phyloP scores from a whole-genome alignment of 108 stramenopile genomes.

The Nitzschia sp. region DNA sequence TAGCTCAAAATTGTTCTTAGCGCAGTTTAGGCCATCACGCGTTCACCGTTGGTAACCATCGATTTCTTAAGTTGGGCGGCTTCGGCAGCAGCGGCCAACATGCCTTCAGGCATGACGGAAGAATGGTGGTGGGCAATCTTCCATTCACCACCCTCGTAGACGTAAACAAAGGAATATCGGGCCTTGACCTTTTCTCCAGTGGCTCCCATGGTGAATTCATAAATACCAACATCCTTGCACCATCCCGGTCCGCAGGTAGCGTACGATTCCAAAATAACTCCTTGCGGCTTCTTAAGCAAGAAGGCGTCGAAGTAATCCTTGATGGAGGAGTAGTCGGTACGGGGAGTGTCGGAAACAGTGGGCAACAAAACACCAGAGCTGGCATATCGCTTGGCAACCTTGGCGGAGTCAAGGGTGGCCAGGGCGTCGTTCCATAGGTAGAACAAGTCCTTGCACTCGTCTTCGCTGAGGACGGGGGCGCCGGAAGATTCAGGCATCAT shows the following conservation, averaged over 20 bases:
- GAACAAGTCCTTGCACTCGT: conserved; percentile 50
- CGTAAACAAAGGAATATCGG: conserved; percentile 62
- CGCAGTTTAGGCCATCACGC: too few species aligned
- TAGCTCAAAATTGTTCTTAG: too few species aligned
- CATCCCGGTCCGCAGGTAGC: conserved; percentile 45
- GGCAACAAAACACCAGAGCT: conserved; percentile 46
- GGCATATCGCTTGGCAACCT: conserved; percentile 49
- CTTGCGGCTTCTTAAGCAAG: conserved; percentile 54
- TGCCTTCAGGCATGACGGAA: conserved; percentile 60
- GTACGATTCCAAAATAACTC: conserved; percentile 44
- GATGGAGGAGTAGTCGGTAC: conserved; percentile 45
- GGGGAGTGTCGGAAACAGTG: conserved; percentile 57
- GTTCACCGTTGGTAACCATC: too few species aligned
- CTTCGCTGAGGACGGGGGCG: conserved; percentile 35
- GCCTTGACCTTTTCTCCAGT: conserved; percentile 51
- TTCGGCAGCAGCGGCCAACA: neutral
- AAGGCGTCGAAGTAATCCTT: conserved; percentile 55
- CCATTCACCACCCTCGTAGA: conserved; percentile 65
- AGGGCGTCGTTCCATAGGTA: conserved; percentile 59
- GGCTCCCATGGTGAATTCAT: conserved; percentile 60
- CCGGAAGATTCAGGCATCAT: conserved; percentile 53
- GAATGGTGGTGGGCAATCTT: conserved; percentile 74
- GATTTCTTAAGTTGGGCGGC: too few species aligned
- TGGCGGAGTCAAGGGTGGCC: conserved; percentile 42
- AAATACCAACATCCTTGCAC: conserved; percentile 57